Evolutionary conservation across 164 flowering plant genomes (phyloP), one percentile per base, ranked within the genome.

Genomic region (Stephania cephalantha): DNA sequence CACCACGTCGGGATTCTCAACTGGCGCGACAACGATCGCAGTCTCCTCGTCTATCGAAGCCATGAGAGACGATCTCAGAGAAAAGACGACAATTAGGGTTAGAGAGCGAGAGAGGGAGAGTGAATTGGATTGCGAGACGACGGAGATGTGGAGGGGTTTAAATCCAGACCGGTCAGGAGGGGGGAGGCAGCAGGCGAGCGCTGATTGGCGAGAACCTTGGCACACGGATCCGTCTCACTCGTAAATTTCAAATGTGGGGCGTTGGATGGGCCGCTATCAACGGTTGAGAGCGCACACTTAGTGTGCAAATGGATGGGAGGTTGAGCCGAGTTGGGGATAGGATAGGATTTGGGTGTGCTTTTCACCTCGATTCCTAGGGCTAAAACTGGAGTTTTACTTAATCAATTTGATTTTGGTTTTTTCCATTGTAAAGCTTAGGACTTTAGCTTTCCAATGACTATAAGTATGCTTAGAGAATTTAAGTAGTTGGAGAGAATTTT

Each of bases 361-460:
- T 81, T 83, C 31, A 78, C 70, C 78, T 76, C 29, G n/a, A 68
- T 87, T 87, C 7, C 44, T 71, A 31, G 35, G 79, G 46, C 18
- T 44, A 68, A 81, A 84, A 74, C 83, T 86, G 73, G 72, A 68
- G 76, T 35, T 85, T 17, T 64, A 76, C 70, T 75, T 13, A 31
- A 76, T 81, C 80, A 72, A 85, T 77, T 87, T 81, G 9, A 50
- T 44, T 84, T 82, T 78, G 68, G 55, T 79, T 85, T 87, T 30
- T 70, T 78, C 73, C 46, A 75, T 71, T 52, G 13, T 73, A 79
- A 80, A 86, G 88, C 11, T 78, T 8, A 79, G 74, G 80, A 81
- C 68, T 20, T 86, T 18, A 84, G 85, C 87, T 88, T 88, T 87
- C 85, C 3, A 81, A 79, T 71, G 86, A 87, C 70, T 83, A 22